Evolutionary conservation across 1,284 basidiomycete genomes (phyloP).

Genomic region (Ganoderma lingzhi): DNA sequence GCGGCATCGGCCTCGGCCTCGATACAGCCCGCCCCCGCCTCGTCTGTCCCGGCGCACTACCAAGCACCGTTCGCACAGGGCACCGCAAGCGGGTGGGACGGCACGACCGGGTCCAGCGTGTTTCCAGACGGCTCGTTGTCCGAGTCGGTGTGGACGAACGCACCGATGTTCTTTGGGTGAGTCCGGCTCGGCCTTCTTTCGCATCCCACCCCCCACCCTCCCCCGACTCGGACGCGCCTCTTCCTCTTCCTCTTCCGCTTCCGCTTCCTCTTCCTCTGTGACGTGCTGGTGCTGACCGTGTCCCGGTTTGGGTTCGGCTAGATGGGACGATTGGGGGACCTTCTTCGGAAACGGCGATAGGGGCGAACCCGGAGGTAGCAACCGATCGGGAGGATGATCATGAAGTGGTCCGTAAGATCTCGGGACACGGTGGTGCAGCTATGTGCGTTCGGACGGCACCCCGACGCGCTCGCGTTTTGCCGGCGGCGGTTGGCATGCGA

Average conservation of each 20-base stretch:
- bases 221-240: not conserved
- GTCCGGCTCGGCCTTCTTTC: not conserved
- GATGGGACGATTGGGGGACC: conserved; percentile 36
- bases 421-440: not conserved
- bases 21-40: conserved; percentile 55
- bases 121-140: conserved; percentile 35
- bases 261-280: too few relatives aligned
- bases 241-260: not conserved
- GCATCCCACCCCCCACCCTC: not conserved
- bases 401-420: not conserved
- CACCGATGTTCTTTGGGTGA: conserved; percentile 43
- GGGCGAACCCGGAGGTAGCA: conserved; percentile 10
- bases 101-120: conserved; percentile 5
- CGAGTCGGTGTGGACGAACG: conserved; percentile 41
- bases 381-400: not conserved
- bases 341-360: not conserved
- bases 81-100: not conserved
- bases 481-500: not conserved
- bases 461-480: not conserved
- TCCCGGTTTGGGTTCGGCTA: not conserved
- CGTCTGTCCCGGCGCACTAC: not conserved
- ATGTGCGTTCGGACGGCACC: not conserved
- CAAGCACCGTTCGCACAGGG: not conserved
- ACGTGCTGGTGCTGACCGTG: not conserved
- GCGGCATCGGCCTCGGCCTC: conserved; percentile 41